A percentile compares a stretch with the other conserved stretches of the same genome.
Conservation (phyloP, 2,329 filamentous ascomycete genomes). For the Colletotrichum magnum region DNA sequence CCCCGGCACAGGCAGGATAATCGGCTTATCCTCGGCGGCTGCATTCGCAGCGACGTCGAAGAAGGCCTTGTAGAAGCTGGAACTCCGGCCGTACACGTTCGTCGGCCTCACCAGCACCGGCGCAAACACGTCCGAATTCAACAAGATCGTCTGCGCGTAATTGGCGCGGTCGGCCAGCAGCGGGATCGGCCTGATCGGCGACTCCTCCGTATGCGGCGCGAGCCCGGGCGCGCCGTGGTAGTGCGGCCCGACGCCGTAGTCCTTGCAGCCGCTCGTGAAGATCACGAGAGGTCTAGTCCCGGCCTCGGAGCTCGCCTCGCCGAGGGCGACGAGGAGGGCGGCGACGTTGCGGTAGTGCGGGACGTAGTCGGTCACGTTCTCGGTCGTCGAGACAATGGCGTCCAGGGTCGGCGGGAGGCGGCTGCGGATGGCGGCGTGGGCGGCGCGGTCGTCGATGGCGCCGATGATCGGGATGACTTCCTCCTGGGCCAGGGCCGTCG, state of each 20-base stretch:
- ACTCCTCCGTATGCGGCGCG: slow-evolving; percentile 58
- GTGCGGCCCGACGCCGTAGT: slow-evolving; percentile 57
- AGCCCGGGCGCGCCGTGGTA: slow-evolving; percentile 53
- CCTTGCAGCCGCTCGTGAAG: slow-evolving; percentile 64
- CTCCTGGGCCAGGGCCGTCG: slow-evolving; percentile 47
- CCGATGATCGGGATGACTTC: slow-evolving; percentile 60
- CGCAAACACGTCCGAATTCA: slow-evolving; percentile 57
- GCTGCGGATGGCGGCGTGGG: slow-evolving; percentile 46
- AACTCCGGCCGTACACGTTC: slow-evolving; percentile 60
- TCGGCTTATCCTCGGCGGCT: slow-evolving; percentile 19
- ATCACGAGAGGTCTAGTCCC: slow-evolving; percentile 58
- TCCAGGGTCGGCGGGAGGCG: slow-evolving; percentile 53
- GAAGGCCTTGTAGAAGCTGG: slow-evolving; percentile 59
- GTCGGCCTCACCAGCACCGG: slow-evolving; percentile 61
- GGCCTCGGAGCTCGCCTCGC: slow-evolving; percentile 48
- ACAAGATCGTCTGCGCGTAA: slow-evolving; percentile 52
- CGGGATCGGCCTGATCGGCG: slow-evolving; percentile 51
- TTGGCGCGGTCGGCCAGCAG: slow-evolving; percentile 49
- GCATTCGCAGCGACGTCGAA: slow-evolving; percentile 52
- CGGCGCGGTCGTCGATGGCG: slow-evolving; percentile 50
- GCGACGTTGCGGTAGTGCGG: slow-evolving; percentile 55
- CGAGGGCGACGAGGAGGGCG: slow-evolving; percentile 51
- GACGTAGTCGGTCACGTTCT: slow-evolving; percentile 56
- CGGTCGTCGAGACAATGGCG: slow-evolving; percentile 59
- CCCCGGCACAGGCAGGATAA: slow-evolving; percentile 52